These are phyloP conservation scores for Lactuca sativa DNA, from an alignment of 129 eudicot genomes.

Conservation along the genomic window DNA sequence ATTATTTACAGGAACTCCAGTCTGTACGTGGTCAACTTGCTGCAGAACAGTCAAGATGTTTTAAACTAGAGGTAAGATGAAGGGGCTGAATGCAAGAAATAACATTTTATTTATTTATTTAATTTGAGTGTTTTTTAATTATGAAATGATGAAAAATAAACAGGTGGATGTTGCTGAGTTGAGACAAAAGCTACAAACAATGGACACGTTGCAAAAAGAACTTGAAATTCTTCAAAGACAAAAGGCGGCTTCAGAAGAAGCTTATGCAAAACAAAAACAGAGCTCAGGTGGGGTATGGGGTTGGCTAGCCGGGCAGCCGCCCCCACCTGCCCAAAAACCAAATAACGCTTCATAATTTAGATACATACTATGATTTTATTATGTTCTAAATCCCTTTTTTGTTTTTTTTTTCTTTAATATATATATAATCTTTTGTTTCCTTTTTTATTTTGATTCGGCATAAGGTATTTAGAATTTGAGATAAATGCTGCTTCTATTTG, in stretches of 20 bases:
- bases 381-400: constrained; percentile 26
- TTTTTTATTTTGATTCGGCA: not conserved
- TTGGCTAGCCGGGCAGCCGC: constrained; percentile 92
- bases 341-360: constrained; percentile 41
- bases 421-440: no score
- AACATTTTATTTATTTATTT: no score
- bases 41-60: constrained; percentile 97
- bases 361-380: constrained; percentile 26
- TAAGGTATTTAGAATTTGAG: constrained; percentile 24
- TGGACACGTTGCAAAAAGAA: constrained; percentile 91
- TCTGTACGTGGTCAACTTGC: constrained; percentile 96
- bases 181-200: constrained; percentile 89
- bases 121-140: no score
- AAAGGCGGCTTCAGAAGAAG: constrained; percentile 98
- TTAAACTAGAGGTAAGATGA: constrained; percentile 83
- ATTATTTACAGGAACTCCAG: constrained; percentile 85
- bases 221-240: constrained; percentile 87
- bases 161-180: constrained; percentile 99
- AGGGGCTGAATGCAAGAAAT: no score
- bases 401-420: not conserved
- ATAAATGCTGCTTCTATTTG: constrained; percentile 25
- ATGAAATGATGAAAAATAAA: constrained; percentile 5
- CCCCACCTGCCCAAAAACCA: constrained; percentile 43
- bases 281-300: constrained; percentile 98
- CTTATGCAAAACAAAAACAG: constrained; percentile 82